Evolutionary conservation across 176 grass and related monocot species (phyloP).

Genomic region (Carex parvula): DNA sequence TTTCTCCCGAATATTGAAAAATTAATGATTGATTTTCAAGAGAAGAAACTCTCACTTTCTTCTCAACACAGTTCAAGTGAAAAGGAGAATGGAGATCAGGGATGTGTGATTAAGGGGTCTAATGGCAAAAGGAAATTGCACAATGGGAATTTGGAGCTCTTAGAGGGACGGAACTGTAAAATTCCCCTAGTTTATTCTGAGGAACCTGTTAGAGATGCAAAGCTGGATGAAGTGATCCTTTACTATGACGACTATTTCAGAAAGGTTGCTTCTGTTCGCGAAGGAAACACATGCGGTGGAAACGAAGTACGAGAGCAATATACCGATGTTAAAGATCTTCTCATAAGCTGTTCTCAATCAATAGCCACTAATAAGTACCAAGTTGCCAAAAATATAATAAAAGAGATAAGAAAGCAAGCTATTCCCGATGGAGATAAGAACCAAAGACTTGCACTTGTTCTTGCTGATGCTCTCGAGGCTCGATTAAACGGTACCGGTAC

Average conservation of each 20-base stretch:
- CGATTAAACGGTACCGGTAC: conserved; percentile 26
- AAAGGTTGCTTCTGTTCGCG: conserved; percentile 12
- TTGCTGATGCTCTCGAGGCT: conserved; percentile 28
- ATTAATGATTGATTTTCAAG: conserved; percentile 7
- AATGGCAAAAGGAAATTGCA: background rate
- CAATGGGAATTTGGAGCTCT: background rate
- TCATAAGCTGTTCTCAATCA: conserved; percentile 24
- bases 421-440: conserved; percentile 17
- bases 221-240: conserved; percentile 27
- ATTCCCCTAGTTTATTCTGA: conserved; percentile 12
- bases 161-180: conserved; percentile 28
- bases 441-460: conserved; percentile 20
- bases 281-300: background rate
- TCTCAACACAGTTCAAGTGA: background rate
- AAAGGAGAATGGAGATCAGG: background rate
- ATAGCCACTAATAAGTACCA: conserved; percentile 23
- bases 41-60: background rate
- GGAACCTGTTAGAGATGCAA: conserved; percentile 11
- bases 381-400: conserved; percentile 12
- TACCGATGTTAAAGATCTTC: conserved; percentile 7
- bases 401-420: conserved; percentile 23
- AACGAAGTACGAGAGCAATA: background rate
- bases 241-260: conserved; percentile 1
- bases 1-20: conserved; percentile 29
- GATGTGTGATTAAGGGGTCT: background rate